phyloP scores from a whole-genome alignment of 352 stramenopile species.

The Globisporangium irregulare region DNA sequence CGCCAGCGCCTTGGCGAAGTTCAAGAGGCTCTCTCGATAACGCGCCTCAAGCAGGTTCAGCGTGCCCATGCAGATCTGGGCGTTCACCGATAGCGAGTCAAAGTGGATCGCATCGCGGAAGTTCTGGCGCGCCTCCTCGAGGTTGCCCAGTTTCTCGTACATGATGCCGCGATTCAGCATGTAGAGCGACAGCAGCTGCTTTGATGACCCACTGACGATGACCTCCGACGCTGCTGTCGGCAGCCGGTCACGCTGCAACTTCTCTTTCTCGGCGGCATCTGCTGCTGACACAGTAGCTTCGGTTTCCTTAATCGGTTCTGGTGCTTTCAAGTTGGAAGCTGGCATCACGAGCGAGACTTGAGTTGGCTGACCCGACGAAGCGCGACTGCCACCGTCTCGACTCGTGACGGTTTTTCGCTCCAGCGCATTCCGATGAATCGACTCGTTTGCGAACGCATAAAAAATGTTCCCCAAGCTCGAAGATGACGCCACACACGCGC shows the following conservation, averaged over 20 bases:
- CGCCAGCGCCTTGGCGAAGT: slow-evolving; percentile 42
- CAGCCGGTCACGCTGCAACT: neutral
- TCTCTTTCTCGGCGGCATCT: slow-evolving; percentile 2
- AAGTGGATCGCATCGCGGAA: slow-evolving; percentile 68
- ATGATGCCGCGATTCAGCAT: slow-evolving; percentile 71
- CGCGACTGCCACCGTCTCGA: slow-evolving; percentile 9
- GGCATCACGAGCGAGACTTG: slow-evolving; percentile 6
- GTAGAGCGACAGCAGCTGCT: slow-evolving; percentile 67
- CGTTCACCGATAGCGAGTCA: slow-evolving; percentile 53
- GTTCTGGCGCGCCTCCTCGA: slow-evolving; percentile 47
- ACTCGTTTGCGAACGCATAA: slow-evolving; percentile 50
- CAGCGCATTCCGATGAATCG: slow-evolving; percentile 52
- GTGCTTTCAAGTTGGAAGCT: neutral
- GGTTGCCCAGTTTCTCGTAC: slow-evolving; percentile 47
- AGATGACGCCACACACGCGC: slow-evolving; percentile 53
- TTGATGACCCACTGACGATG: slow-evolving; percentile 45
- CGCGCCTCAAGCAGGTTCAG: slow-evolving; percentile 41
- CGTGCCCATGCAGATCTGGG: slow-evolving; percentile 61
- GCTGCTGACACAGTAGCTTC: neutral
- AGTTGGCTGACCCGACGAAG: neutral
- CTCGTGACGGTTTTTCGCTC: slow-evolving; percentile 48
- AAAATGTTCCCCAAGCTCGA: slow-evolving; percentile 60
- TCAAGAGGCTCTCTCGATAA: slow-evolving; percentile 29
- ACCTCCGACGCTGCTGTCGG: slow-evolving; percentile 14
- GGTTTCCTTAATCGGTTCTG: neutral